These are phyloP conservation scores for Diophrys appendiculata DNA, from an alignment of 73 alveolate species.

Conservation along the genomic window DNA sequence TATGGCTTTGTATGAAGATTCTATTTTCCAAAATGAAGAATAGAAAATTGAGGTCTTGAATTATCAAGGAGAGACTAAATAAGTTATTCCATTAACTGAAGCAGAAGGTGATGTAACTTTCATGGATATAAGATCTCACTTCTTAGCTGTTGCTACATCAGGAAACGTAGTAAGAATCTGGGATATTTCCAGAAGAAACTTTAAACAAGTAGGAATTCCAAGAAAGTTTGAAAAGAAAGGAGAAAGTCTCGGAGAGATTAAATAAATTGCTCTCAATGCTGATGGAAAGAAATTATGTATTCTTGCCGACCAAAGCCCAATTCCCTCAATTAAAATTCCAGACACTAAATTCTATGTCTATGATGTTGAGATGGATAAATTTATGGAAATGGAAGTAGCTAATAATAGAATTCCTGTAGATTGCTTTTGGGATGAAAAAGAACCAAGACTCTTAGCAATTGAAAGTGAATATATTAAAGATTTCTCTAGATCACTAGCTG, in stretches of 20 bases:
- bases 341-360: conserved; percentile 88
- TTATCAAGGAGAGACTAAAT: conserved; percentile 88
- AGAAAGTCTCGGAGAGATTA: conserved; percentile 81
- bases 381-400: conserved; percentile 86
- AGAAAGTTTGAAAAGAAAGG: conserved; percentile 96
- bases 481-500: conserved; percentile 48
- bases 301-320: conserved; percentile 89
- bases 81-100: conserved; percentile 84
- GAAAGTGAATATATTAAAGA: conserved; percentile 88
- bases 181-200: conserved; percentile 92
- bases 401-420: conserved; percentile 89
- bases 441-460: conserved; percentile 87
- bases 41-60: conserved; percentile 87
- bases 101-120: conserved; percentile 89
- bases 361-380: conserved; percentile 94
- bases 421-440: conserved; percentile 89
- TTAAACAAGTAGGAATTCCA: conserved; percentile 81
- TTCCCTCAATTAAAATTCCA: conserved; percentile 83
- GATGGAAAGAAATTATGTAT: conserved; percentile 93
- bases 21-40: conserved; percentile 72
- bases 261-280: conserved; percentile 82
- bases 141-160: conserved; percentile 72
- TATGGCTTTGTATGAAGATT: conserved; percentile 86
- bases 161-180: conserved; percentile 77
- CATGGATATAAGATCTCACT: conserved; percentile 76